Evolutionary conservation across 169 alveolate species (phyloP), one percentile per base, ranked within the genome.

Genomic region (Cryptosporidium sp.): DNA sequence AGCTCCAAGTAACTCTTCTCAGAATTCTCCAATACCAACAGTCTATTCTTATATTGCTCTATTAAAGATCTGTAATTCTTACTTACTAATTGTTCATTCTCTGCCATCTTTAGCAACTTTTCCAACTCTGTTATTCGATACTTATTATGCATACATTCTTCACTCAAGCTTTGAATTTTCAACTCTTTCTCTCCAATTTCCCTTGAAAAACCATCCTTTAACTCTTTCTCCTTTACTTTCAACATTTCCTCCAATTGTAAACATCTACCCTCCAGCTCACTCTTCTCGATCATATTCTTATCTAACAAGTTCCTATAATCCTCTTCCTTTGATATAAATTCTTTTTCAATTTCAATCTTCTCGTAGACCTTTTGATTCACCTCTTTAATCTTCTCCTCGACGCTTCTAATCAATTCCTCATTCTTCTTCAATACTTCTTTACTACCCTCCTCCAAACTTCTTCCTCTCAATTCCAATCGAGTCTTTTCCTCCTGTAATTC

Each of bases 101-200:
- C 89, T 62, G 89, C 89, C 89, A 80, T 80, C 43, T 80, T 80
- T 14, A 80, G 51, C n/a, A 80, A 33, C n/a, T 65, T 80, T 33
- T 80, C 89, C 18, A 80, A 3, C 14, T 80, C 89, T 62, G 89
- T 80, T 21, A 80, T 80, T 16, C 89, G 18, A 3, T 62, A 80
- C 70, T 80, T 80, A 43, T 80, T 80, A n/a, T 80, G 89, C 33
- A 45, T 12, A 43, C 75, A 62, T 23, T 80, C 89, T 39, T 80
- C 89, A 33, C 39, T 59, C 31, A 80, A 52, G 16, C 48, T 45
- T 48, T 80, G 89, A 31, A 80, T 80, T 8, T 62, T 43, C 7
- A 80, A 33, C 37, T 80, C 74, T 21, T 48, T 80, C 35, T 80
- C 74, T 0, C 59, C 43, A 26, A 80, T 9, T 14, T 80, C 89